A percentile compares a stretch with the other conserved stretches of the same genome.
These are phyloP conservation scores for Didymosphaeria variabile DNA, from an alignment of 2,329 filamentous ascomycete genomes.

Conservation along the genomic window DNA sequence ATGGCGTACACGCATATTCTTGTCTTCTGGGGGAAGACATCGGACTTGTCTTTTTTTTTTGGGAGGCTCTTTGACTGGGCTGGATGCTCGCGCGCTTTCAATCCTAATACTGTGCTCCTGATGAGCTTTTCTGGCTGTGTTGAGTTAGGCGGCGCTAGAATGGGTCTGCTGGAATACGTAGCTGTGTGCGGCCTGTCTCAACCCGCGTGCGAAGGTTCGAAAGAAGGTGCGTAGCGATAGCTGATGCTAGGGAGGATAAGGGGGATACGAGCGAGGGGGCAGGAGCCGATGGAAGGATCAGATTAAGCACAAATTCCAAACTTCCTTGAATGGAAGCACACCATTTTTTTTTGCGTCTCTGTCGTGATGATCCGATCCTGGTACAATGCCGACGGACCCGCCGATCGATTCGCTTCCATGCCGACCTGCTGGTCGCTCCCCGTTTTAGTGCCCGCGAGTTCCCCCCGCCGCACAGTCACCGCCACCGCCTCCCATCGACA, in stretches of 20 bases:
- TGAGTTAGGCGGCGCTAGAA: neutral
- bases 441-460: neutral
- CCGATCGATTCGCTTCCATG: too few relatives aligned
- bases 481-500: neutral
- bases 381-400: neutral
- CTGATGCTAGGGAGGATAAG: neutral
- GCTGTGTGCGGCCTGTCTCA: neutral
- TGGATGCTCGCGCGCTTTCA: neutral
- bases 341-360: neutral
- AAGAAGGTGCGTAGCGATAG: neutral
- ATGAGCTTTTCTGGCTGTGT: neutral
- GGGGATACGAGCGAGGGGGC: neutral
- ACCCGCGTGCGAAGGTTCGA: neutral
- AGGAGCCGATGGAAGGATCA: too few relatives aligned
- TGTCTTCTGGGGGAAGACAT: neutral
- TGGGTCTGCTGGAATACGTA: neutral
- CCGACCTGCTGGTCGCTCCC: neutral
- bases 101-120: neutral
- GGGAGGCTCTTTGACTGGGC: neutral
- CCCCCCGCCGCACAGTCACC: too few relatives aligned
- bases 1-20: neutral
- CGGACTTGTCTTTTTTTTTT: neutral
- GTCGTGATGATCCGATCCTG: conserved; percentile 7
- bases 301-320: neutral
- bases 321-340: neutral